phyloP scores from a whole-genome alignment of 164 flowering plant species.

The Nymphaea thermarum region DNA sequence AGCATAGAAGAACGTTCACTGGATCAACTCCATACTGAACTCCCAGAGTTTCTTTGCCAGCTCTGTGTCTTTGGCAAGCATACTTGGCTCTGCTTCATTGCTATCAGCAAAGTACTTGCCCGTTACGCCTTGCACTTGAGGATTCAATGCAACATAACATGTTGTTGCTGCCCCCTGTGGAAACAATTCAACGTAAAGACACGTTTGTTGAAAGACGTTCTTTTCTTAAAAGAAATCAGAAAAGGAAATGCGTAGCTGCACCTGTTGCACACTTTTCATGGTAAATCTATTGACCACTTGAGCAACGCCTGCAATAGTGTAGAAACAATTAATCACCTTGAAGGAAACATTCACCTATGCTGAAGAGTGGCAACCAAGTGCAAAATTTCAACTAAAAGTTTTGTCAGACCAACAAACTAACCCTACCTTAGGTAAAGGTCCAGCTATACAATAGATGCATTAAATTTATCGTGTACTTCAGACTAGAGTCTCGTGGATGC shows the following conservation, averaged over 20 bases:
- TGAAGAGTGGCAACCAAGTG: too few relatives aligned
- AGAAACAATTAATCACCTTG: too few relatives aligned
- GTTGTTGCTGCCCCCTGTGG: constrained; percentile 1
- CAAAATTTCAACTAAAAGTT: too few relatives aligned
- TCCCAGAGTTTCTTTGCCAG: constrained; percentile 1
- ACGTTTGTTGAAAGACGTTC: background rate
- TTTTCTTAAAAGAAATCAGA: background rate
- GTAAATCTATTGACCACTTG: background rate
- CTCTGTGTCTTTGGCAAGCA: background rate
- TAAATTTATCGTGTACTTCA: too few relatives aligned
- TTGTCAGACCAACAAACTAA: too few relatives aligned
- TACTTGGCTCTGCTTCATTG: background rate
- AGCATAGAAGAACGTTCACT: background rate
- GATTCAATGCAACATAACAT: constrained; percentile 4
- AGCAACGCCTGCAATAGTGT: background rate
- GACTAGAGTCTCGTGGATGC: too few relatives aligned
- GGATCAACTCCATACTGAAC: background rate
- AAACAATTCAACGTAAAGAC: background rate
- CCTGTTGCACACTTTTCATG: background rate
- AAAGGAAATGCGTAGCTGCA: too few relatives aligned
- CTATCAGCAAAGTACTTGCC: background rate
- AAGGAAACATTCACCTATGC: too few relatives aligned
- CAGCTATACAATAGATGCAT: too few relatives aligned
- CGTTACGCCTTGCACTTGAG: background rate
- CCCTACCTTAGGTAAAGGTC: too few relatives aligned